Base-by-base conservation (phyloP, 2,329 filamentous ascomycete species). In the Hypoxylon sp. region DNA sequence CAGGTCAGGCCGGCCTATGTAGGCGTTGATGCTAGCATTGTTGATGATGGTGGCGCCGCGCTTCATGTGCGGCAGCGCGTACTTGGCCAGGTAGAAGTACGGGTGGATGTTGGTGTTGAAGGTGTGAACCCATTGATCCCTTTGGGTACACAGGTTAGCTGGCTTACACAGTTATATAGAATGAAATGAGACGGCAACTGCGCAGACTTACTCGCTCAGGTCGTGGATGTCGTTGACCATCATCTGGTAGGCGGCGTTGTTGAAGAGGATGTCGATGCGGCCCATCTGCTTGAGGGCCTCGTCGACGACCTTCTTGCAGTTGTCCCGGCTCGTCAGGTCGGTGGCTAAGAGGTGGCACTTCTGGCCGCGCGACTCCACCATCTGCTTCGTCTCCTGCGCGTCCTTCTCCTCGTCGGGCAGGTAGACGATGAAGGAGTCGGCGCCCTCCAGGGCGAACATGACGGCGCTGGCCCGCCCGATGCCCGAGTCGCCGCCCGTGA, bases 41-140 rank as follows among this genome's bases (percentile, higher is more conserved):
- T 94, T 95, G 84, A 96, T 93, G 75, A 96, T 93, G 24, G 87
- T 88, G 58, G 87, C 84, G 34, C 92, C 92, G n/a, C 77, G 76
- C 73, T 87, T 85, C 87, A 95, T 91, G 77, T 94, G 89, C 0
- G 87, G 88, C 10, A 95, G 82, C 11, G 84, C 79, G 73, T 94
- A 92, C 76, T 95, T 95, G 63, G 91, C 85, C 34, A 94, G 82
- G 79, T 89, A 94, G 82, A 93, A 95, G 80, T 88, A 90, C 3
- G 90, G 85, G 77, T 94, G 90, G 72, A 95, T 93, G 79, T 95
- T 96, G 49, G 88, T 91, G 77, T 92, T 84, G 79, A 96, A 94
- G 0, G 91, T 94, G 62, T 88, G 82, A 53, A 89, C 71, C 91
- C 91, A 95, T 79, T 95, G 91, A 4, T 92, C 90, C 72, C 87